Evolutionary conservation across 371 early-diverging fungal species (phyloP), one percentile per base, ranked within the genome.

Genomic region (Gilbertella persicaria): DNA sequence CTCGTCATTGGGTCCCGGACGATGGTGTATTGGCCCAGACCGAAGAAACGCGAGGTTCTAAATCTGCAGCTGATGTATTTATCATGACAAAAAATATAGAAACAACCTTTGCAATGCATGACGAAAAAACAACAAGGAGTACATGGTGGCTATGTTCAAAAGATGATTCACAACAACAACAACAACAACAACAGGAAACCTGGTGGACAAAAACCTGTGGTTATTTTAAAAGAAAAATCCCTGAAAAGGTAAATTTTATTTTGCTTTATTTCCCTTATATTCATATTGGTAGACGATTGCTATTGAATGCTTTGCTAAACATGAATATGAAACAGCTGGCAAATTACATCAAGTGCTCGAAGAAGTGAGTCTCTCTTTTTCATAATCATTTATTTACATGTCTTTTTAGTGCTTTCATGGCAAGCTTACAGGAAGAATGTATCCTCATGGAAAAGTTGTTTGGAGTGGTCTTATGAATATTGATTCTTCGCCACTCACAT

Each of bases 311-410:
- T 47, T 47, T 21, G 45, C 64, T 2, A 55, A 64, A 23, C 45
- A 58, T 49, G 59, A 58, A 47, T 59, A 42, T 19, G 64, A 64
- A 52, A 51, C 55, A 43, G 64, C 64, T 9, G 55, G 59, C 16
- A 64, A 64, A 35, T 33, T 64, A 21, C 59, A 64, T 53, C 64
- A 64, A 42, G 55, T 64, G 5, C 55, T 64, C 12, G 59, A 58
- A 55, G 59, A 62, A 44, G 62, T 52, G 48, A 50, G 29, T 13
- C 25, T 9, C 12, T n/a, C n/a, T 5, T 56, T 4, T 37, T 8
- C 45, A 1, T 23, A 4, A 26, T 10, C 10, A 2, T 49, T 17
- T 42, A 43, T 21, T 35, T 33, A 30, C 10, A 6, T 35, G 21
- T 33, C 13, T 28, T 29, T 14, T n/a, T 19, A 64, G 58, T 54